Evolutionary conservation across 116 monocot species (phyloP), one percentile per base, ranked within the genome.

Genomic region (Posidonia oceanica): DNA sequence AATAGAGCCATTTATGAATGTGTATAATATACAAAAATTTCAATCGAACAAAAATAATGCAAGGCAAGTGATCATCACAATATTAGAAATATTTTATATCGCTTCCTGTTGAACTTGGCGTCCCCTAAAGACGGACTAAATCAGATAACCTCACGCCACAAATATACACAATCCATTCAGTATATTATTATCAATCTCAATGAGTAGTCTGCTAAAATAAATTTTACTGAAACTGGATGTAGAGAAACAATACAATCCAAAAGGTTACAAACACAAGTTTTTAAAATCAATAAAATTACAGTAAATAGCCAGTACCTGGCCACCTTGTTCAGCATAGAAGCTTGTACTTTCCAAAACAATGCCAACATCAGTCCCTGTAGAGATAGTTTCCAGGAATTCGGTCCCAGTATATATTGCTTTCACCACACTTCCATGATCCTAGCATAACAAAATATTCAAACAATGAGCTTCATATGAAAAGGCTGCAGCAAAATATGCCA

Each of bases 261-360:
- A 56, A 56, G 55, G n/a, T n/a, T 56, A 63, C 23, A 22, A 18
- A 63, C 4, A 63, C 39, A 44, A 41, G 42, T 52, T 67, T 67
- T 51, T 67, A 3, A 51, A 42, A 52, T 29, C 52, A 36, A 11
- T 29, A 63, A 14, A 12, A 37, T 17, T 15, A 63, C 38, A 37
- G 38, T 29, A 29, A 29, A 29, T 29, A 38, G 15, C 6, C 29
- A 58, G 41, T 85, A 98, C 97, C 97, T 98, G 97, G 48, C 97
- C 97, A 77, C 97, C 97, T 86, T 92, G 90, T 77, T 98, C 97
- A 61, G 97, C 89, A 79, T 98, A 98, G 69, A 93, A 98, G 53
- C 93, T 90, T 63, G 97, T 89, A 71, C 87, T 87, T 74, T 92
- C 87, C 75, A 98, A 75, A 62, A 97, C 71, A 82, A 98, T 64